Percentiles rank a stretch among this genome's conserved stretches.
phyloP scores from a whole-genome alignment of 1,284 basidiomycete genomes.

The Peniophora sp. region DNA sequence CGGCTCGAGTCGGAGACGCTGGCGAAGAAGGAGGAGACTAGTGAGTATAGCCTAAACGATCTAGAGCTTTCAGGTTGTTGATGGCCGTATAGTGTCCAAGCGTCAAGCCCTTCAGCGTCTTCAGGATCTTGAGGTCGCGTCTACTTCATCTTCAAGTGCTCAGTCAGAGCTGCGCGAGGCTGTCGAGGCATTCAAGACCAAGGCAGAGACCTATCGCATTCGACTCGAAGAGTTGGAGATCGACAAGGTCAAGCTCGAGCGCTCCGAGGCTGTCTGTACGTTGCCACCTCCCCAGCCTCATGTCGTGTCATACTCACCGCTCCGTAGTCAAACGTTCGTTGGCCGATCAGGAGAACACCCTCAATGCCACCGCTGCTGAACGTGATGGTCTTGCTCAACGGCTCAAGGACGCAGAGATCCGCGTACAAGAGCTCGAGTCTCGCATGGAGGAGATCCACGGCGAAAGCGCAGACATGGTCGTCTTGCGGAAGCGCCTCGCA shows the following conservation, averaged over 20 bases:
- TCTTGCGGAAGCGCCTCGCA: conserved; percentile 55
- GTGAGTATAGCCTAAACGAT: conserved; percentile 26
- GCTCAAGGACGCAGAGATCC: conserved; percentile 43
- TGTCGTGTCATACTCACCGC: conserved; percentile 7
- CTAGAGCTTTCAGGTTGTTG: conserved; percentile 3
- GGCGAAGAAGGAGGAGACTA: conserved; percentile 49
- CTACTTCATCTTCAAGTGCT: conserved; percentile 50
- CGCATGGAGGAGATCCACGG: conserved; percentile 63
- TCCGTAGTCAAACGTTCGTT: conserved; percentile 50
- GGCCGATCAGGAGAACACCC: conserved; percentile 54
- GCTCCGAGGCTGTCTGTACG: conserved; percentile 58
- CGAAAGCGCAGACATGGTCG: conserved; percentile 58
- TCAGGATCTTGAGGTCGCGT: conserved; percentile 61
- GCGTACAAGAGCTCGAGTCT: conserved; percentile 53
- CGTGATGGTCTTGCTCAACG: conserved; percentile 46
- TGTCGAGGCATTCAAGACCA: conserved; percentile 58
- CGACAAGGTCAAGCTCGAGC: conserved; percentile 53
- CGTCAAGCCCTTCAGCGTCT: conserved; percentile 52
- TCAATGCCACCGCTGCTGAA: conserved; percentile 44
- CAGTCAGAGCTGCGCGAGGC: conserved; percentile 60
- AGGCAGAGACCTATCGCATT: conserved; percentile 51
- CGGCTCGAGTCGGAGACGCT: conserved; percentile 45
- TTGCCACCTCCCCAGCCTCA: conserved; percentile 1
- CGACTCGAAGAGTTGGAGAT: conserved; percentile 68
- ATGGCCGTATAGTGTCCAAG: conserved; percentile 37